Evolutionary conservation across 1,139 yeast species (phyloP).

Genomic region (Geotrichum siamense): DNA sequence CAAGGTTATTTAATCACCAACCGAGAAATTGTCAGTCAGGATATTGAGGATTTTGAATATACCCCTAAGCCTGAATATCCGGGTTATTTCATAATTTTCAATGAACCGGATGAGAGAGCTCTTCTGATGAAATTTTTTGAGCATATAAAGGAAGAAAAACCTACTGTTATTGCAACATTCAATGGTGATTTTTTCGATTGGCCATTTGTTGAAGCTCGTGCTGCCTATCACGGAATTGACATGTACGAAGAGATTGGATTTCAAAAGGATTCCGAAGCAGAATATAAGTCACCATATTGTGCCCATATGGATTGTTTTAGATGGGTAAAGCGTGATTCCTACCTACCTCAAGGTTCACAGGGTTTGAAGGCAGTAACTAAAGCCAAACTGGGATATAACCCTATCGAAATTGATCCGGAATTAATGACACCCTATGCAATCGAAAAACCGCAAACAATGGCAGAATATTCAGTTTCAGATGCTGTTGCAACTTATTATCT

Average conservation of each 20-base stretch:
- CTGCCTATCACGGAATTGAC: conserved; percentile 73
- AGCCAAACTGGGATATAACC: conserved; percentile 91
- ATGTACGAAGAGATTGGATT: conserved; percentile 95
- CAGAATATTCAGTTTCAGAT: conserved; percentile 98
- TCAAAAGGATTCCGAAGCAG: conserved; percentile 79
- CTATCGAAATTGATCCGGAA: conserved; percentile 95
- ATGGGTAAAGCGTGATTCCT: conserved; percentile 99
- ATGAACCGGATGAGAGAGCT: conserved; percentile 78
- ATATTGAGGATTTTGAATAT: conserved; percentile 93
- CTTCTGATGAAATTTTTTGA: conserved; percentile 73
- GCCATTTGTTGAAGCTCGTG: conserved; percentile 94
- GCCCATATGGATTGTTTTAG: conserved; percentile 96
- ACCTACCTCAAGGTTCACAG: conserved; percentile 96
- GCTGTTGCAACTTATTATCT: conserved; percentile 97
- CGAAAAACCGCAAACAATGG: conserved; percentile 82
- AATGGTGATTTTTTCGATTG: conserved; percentile 99
- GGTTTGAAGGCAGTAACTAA: conserved; percentile 98
- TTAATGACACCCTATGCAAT: conserved; percentile 96
- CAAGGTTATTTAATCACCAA: conserved; percentile 92
- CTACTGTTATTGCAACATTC: conserved; percentile 94
- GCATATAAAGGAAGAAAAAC: conserved; percentile 78
- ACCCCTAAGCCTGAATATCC: conserved; percentile 96
- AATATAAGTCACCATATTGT: conserved; percentile 87
- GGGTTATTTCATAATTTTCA: conserved; percentile 82
- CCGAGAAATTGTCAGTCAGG: conserved; percentile 87